Evolutionary conservation across 2,329 filamentous ascomycete species (phyloP).

Genomic region (Fusarium secorum): DNA sequence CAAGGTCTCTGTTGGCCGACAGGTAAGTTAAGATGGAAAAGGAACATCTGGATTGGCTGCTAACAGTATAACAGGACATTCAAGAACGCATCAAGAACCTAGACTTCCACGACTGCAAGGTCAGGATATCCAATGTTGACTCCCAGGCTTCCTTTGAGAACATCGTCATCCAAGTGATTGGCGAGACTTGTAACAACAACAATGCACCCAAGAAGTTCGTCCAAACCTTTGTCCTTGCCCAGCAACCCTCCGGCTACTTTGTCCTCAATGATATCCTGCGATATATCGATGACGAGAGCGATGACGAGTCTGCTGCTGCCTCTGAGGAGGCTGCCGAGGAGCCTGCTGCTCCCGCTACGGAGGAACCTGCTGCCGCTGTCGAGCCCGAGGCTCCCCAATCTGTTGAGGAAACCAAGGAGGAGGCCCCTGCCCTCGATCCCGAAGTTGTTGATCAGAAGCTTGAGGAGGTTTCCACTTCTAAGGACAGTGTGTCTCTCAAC

Average conservation of each 20-base stretch:
- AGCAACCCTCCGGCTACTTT: conserved; percentile 97
- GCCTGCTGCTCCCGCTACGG: conserved; percentile 40
- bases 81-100: conserved; percentile 93
- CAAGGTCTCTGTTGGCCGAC: conserved; percentile 84
- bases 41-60: not conserved
- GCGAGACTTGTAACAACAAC: conserved; percentile 94
- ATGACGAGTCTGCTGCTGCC: conserved; percentile 66
- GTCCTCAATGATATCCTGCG: conserved; percentile 98
- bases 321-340: conserved; percentile 48
- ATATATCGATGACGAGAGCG: conserved; percentile 85
- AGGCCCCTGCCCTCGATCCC: conserved; percentile 51
- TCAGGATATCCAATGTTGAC: conserved; percentile 97
- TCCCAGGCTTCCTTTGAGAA: conserved; percentile 91
- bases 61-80: conserved; percentile 71
- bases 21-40: conserved; percentile 58
- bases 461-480: conserved; percentile 63
- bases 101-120: conserved; percentile 97
- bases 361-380: conserved; percentile 42
- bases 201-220: conserved; percentile 94
- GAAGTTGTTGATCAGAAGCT: conserved; percentile 76
- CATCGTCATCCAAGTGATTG: conserved; percentile 98
- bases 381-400: conserved; percentile 45
- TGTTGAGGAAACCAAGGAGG: conserved; percentile 45
- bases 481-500: conserved; percentile 48
- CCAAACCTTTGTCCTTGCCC: conserved; percentile 95